Percentiles rank a stretch among this genome's conserved stretches.
These are phyloP conservation scores for Ophiostoma sp. DNA, from an alignment of 2,329 filamentous ascomycete genomes.

Conservation along the genomic window DNA sequence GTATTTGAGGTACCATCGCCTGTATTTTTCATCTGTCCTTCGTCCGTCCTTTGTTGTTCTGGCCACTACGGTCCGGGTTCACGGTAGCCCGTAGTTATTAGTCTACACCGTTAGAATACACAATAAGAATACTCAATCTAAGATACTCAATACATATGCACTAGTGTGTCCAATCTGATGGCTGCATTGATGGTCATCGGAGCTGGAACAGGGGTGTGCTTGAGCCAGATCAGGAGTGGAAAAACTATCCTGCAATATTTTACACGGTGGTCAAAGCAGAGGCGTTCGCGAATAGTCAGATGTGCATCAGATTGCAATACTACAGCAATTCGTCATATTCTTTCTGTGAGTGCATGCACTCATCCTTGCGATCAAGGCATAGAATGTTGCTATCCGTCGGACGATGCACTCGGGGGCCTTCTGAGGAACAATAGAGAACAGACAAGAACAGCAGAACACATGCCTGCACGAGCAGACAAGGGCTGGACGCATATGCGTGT, in stretches of 20 bases:
- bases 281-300: too few species aligned
- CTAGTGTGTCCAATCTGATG: background rate
- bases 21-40: background rate
- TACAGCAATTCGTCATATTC: too few species aligned
- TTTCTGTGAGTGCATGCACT: too few species aligned
- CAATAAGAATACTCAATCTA: background rate
- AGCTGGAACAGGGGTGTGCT: background rate
- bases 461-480: too few species aligned
- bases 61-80: background rate
- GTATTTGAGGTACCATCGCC: background rate
- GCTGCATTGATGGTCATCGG: background rate
- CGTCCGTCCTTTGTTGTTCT: background rate
- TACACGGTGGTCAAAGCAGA: background rate
- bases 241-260: background rate
- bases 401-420: too few species aligned
- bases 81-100: background rate
- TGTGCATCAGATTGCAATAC: too few species aligned
- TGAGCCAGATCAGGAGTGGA: background rate
- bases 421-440: too few species aligned
- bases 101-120: background rate
- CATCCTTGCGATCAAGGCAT: too few species aligned
- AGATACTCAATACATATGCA: background rate
- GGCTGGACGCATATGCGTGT: too few species aligned
- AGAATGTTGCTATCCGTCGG: too few species aligned
- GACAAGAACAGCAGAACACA: too few species aligned